Evolutionary conservation across 768 basidiomycete species (phyloP), one percentile per base, ranked within the genome.

Genomic region (Podaxis sp.): DNA sequence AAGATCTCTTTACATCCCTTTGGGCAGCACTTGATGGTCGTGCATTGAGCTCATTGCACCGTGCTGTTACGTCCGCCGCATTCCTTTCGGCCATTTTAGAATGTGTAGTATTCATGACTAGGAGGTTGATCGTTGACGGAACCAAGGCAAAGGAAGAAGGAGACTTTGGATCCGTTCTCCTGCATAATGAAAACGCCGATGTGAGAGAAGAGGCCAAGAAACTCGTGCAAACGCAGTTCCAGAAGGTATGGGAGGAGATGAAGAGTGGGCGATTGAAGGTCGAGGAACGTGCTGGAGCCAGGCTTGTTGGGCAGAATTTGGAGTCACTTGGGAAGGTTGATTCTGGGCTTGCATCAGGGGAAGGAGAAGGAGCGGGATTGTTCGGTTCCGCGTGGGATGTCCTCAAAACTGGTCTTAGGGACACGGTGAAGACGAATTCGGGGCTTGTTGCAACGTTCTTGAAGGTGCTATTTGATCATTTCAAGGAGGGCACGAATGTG

Each of bases 1-100:
- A 75, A 2, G 77, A 79, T 28, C 74, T 96, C 46, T 90, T 93
- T 68, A 73, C 77, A 0, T 84, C 91, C 0, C 86, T 98, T 66
- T 97, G 95, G 93, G 82, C 86, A 14, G 93, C 91, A 0, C 71
- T 92, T 1, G 86, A 90, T 55, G 83, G 83, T 5, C 82, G 84
- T 23, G 85, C 88, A 0, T 77, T 91, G 4, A 82, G 79, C 37
- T 77, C 85, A 0, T 77, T 88, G 9, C 78, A 86, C 52, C 78
- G 84, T 5, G 68, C 76, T 1, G 74, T 75, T 6, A 76, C 81
- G 10, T 82, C 82, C 4, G 80, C 85, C 0, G 86, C 91, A 9
- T 90, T 94, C 72, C 73, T 89, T 16, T 78, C 82, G 0, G 81
- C 90, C 0, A 67, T 91, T 2, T 71, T 91, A 6, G 95, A 97